Conservation (phyloP, 306 rosid genomes). For the Vicia faba region DNA sequence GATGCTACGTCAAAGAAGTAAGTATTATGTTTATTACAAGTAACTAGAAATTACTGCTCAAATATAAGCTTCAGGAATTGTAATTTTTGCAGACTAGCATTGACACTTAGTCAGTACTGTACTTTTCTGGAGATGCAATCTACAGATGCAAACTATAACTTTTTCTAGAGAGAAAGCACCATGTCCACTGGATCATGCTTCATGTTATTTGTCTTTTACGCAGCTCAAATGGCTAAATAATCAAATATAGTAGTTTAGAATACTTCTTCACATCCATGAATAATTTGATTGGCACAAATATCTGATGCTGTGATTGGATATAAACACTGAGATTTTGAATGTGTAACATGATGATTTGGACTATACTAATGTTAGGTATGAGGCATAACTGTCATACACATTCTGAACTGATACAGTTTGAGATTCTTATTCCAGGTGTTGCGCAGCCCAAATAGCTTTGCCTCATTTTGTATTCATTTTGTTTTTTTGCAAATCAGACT, state of each 20-base stretch:
- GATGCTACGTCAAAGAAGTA: constrained; percentile 61
- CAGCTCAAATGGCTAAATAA: constrained; percentile 40
- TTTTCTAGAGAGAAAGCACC: constrained; percentile 48
- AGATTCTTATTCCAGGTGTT: too few relatives aligned
- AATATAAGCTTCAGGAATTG: too few relatives aligned
- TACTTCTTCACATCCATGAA: constrained; percentile 2
- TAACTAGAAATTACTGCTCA: too few relatives aligned
- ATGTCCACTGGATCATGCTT: constrained; percentile 59
- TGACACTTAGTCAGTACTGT: too few relatives aligned
- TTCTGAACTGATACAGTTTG: too few relatives aligned
- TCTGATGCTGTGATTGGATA: neutral
- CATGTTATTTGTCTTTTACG: too few relatives aligned
- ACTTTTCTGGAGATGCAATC: too few relatives aligned
- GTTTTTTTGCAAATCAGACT: too few relatives aligned
- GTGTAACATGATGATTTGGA: neutral
- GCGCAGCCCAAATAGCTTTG: too few relatives aligned
- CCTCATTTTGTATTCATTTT: too few relatives aligned
- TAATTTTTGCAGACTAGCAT: too few relatives aligned
- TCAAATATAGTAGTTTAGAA: neutral
- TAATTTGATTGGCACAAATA: neutral
- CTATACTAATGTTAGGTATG: neutral
- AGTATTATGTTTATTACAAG: constrained; percentile 49
- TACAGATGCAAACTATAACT: constrained; percentile 36
- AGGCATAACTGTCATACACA: too few relatives aligned
- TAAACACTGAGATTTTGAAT: neutral